Conservation (phyloP, 495 filamentous ascomycete species). For the Cercophora sp. region DNA sequence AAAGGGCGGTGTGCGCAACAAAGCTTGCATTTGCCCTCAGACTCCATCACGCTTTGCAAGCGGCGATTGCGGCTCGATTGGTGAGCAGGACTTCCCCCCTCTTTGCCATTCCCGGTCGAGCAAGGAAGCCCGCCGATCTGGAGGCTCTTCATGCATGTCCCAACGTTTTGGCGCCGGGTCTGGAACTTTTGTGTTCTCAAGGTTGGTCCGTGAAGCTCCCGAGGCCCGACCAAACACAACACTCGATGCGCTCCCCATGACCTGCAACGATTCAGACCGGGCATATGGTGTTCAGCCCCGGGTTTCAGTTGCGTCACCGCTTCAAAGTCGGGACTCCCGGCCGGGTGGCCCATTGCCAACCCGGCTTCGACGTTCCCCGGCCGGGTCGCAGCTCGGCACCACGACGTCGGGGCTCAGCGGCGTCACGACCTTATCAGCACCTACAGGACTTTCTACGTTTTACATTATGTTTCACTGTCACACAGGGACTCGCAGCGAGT, state of each 20-base stretch:
- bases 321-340: too few species aligned
- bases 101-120: not conserved
- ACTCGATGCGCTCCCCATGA: too few species aligned
- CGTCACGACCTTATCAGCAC: not conserved
- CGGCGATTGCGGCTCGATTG: constrained; percentile 3
- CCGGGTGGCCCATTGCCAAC: not conserved
- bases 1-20: constrained; percentile 10
- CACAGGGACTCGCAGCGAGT: too few species aligned
- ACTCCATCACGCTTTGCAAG: constrained; percentile 4
- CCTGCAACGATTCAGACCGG: too few species aligned
- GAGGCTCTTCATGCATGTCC: constrained; percentile 3
- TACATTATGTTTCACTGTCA: too few species aligned
- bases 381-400: not conserved
- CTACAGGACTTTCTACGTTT: too few species aligned
- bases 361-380: not conserved
- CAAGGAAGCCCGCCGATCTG: not conserved
- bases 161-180: not conserved
- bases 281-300: too few species aligned
- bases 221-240: too few species aligned
- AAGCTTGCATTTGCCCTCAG: not conserved
- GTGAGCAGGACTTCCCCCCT: not conserved
- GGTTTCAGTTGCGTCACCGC: too few species aligned
- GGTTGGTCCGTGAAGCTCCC: too few species aligned
- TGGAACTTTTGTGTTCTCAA: too few species aligned
- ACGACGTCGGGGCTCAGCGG: not conserved